Base-by-base conservation (phyloP, 805 yeast genomes). In the Hanseniaspora osmophila region DNA sequence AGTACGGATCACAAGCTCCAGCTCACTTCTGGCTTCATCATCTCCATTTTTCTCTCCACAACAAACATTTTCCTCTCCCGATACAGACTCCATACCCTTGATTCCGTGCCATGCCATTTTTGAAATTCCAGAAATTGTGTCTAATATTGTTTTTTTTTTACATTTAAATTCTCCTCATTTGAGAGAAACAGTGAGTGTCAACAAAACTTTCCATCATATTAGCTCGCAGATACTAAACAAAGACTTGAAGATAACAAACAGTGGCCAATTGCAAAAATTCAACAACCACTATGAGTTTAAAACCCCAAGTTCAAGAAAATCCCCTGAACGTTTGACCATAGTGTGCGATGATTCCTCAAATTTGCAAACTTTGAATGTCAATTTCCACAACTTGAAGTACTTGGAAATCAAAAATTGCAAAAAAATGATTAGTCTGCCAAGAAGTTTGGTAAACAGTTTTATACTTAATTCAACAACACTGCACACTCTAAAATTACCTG, bases 121-220 rank as follows among this genome's bases (percentile, higher is more conserved):
- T 54, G 67, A 69, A 43, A 77, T 81, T 33, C 95, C 95, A 0
- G 96, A 86, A 59, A 79, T 86, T 44, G 66, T 86, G n/a, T 13
- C 16, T 13, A 35, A 35, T 35, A 35, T 35, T n/a, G 10, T 35
- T 5, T 10, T 4, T 10, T 10, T n/a, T n/a, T 10, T 35, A 10
- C 16, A 35, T n/a, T 4, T 4, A 10, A 16, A n/a, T 10, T 35
- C 38, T n/a, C 16, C 38, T n/a, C 16, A 35, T n/a, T 15, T 35
- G 5, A n/a, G 6, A 16, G 38, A 35, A 35, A 35, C 38, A 5
- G 11, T 35, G 18, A 6, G 11, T n/a, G 18, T 35, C 16, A 35
- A 35, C 10, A 35, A 17, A 35, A 10, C 16, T 10, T 35, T 35
- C 15, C 3, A 35, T 16, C n/a, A 16, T 15, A n/a, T 35, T 5